Evolutionary conservation across 2,329 filamentous ascomycete species (phyloP), one percentile per base, ranked within the genome.

Genomic region (Pseudogymnoascus sp.): DNA sequence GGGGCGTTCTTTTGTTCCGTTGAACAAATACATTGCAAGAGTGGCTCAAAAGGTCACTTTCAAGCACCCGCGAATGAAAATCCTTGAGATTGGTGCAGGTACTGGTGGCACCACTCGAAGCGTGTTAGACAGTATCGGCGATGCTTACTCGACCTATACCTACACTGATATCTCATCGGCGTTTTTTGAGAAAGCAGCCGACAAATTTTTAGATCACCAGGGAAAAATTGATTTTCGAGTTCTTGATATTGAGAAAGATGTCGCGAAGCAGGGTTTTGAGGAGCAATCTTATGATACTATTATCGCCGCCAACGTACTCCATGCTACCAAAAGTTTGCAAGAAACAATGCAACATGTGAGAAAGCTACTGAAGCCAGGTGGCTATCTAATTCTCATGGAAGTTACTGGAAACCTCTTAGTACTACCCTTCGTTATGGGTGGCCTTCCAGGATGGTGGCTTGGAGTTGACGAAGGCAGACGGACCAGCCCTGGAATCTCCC

Each of bases 11-110:
- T 33, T 33, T 6, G 10, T 6, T 1, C 8, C 62, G 36, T 62
- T 27, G 12, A 38, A 10, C 15, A 21, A 15, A 15, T 33, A 13
- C 35, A 6, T 60, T 35, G 58, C n/a, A 17, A 8, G 42, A 38
- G 41, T 61, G 8, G 61, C 63, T 3, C 21, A 55, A 15, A 64
- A 65, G 39, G 27, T 71, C 9, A 51, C 59, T 25, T 72, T 75
- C 62, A 70, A 75, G 62, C 71, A 70, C 15, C 73, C 75, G 0
- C 63, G 59, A 1, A 66, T 74, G 4, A 67, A 69, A 2, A 69
- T 77, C 27, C 68, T 78, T 1, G 75, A 78, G 60, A 68, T 76
- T 17, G 77, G 77, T 5, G 77, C 75, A 13, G 79, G 78, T 1
- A 77, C 75, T 2, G 78, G 76, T 3, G 73, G 72, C n/a, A 70